phyloP scores from a whole-genome alignment of 108 stramenopile genomes.

The Cyclotella baltica region DNA sequence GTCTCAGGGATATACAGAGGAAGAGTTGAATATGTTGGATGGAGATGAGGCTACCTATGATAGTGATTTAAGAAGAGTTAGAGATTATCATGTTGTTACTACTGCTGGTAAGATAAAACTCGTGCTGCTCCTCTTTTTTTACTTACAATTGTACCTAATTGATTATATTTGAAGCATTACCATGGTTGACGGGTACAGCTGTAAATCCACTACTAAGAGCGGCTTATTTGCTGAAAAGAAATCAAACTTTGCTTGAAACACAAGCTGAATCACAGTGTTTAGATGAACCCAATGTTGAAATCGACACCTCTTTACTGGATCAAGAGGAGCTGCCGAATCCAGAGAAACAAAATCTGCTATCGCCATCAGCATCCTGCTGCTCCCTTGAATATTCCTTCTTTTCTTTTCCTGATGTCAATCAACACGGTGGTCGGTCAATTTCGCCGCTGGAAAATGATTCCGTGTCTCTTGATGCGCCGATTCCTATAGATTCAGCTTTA shows the following conservation, averaged over 20 bases:
- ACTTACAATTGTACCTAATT: neutral
- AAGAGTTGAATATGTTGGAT: constrained; percentile 45
- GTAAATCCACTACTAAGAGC: constrained; percentile 79
- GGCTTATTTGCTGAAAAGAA: constrained; percentile 50
- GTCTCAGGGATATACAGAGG: constrained; percentile 25
- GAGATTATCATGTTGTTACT: constrained; percentile 43
- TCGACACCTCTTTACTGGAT: neutral
- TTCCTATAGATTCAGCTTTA: too few relatives aligned
- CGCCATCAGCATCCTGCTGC: constrained; percentile 20
- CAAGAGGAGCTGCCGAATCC: constrained; percentile 9
- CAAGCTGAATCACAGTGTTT: neutral
- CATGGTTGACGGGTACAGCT: constrained; percentile 86
- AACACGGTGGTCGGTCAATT: neutral
- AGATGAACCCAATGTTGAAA: constrained; percentile 4
- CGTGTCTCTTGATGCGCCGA: neutral
- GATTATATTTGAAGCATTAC: constrained; percentile 53
- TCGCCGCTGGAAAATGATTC: constrained; percentile 7
- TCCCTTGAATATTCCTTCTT: constrained; percentile 50
- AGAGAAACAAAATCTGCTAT: neutral
- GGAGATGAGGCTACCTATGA: constrained; percentile 46
- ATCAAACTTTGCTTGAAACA: constrained; percentile 12
- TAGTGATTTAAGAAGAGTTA: constrained; percentile 42
- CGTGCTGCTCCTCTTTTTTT: neutral
- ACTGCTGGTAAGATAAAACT: constrained; percentile 6
- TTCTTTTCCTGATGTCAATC: constrained; percentile 12